Evolutionary conservation across 1,139 yeast genomes (phyloP).

Genomic region (Taphrina pruni): DNA sequence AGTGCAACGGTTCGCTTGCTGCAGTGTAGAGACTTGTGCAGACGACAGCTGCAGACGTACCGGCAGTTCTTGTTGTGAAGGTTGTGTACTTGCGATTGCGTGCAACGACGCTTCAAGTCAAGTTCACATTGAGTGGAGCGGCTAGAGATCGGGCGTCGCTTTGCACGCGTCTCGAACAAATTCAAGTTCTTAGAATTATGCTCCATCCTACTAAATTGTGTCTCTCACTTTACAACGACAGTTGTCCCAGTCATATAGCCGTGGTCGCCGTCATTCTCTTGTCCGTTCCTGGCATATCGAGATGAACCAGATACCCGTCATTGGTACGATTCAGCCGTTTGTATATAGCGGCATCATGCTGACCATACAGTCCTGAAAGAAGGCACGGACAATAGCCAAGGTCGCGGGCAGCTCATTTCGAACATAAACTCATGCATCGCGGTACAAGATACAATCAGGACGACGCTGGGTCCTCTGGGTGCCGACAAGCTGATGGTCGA

Average conservation of each 20-base stretch:
- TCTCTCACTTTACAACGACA: too few relatives aligned
- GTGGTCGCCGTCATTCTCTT: neutral
- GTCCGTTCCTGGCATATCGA: neutral
- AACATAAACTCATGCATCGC: constrained; percentile 97
- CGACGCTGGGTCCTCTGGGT: constrained; percentile 96
- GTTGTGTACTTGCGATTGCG: too few relatives aligned
- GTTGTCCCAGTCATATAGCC: neutral
- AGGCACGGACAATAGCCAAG: constrained; percentile 97
- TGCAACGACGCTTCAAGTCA: too few relatives aligned
- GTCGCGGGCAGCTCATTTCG: constrained; percentile 90
- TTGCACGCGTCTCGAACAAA: constrained; percentile 14
- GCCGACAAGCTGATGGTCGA: constrained; percentile 63
- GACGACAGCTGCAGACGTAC: too few relatives aligned
- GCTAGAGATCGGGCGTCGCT: constrained; percentile 4
- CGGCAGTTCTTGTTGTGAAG: too few relatives aligned
- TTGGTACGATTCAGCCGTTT: constrained; percentile 33
- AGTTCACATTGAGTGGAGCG: neutral
- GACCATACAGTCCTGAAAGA: constrained; percentile 89
- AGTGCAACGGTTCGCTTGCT: too few relatives aligned
- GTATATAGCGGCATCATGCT: constrained; percentile 1
- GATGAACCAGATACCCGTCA: constrained; percentile 42
- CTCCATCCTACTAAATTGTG: neutral
- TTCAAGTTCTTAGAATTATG: neutral
- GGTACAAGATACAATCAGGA: constrained; percentile 90
- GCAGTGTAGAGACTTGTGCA: too few relatives aligned